Percentiles rank a stretch among this genome's conserved stretches.
Conservation (phyloP, 129 eudicot genomes). For the Dittrichia graveolens region DNA sequence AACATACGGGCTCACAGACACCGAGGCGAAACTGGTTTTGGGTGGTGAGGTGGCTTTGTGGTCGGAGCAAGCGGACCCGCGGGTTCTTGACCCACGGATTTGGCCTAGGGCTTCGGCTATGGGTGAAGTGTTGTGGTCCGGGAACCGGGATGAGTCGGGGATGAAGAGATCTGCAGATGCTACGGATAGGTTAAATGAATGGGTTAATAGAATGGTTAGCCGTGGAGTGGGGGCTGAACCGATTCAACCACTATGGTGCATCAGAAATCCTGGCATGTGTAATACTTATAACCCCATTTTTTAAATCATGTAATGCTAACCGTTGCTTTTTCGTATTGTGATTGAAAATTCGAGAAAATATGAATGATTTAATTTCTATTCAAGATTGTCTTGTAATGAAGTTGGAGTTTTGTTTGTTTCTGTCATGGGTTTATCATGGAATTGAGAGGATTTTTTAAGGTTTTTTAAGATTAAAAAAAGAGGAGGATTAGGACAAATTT, state of each 20-base stretch:
- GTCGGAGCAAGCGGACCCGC: constrained; percentile 87
- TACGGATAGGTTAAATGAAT: constrained; percentile 78
- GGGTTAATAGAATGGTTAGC: constrained; percentile 78
- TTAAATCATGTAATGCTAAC: not conserved
- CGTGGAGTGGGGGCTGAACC: constrained; percentile 88
- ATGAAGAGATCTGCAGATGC: constrained; percentile 83
- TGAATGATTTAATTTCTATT: constrained; percentile 16
- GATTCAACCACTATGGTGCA: constrained; percentile 95
- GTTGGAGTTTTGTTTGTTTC: not conserved
- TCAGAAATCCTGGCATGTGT: constrained; percentile 88
- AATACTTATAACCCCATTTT: constrained; percentile 50
- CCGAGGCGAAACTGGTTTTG: constrained; percentile 65
- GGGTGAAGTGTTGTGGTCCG: constrained; percentile 89
- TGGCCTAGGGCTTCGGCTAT: constrained; percentile 88
- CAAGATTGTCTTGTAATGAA: constrained; percentile 16
- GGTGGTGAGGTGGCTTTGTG: constrained; percentile 97
- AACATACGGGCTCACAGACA: constrained; percentile 53
- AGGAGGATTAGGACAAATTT: no score
- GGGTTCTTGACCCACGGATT: constrained; percentile 62
- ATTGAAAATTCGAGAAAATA: constrained; percentile 9
- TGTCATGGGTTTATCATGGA: not conserved
- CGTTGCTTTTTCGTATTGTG: constrained; percentile 13
- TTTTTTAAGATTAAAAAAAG: no score
- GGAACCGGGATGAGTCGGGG: constrained; percentile 69
- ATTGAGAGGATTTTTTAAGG: no score